Conservation (phyloP, 1,284 basidiomycete species). For the Melanopsichium pennsylvanicum region DNA sequence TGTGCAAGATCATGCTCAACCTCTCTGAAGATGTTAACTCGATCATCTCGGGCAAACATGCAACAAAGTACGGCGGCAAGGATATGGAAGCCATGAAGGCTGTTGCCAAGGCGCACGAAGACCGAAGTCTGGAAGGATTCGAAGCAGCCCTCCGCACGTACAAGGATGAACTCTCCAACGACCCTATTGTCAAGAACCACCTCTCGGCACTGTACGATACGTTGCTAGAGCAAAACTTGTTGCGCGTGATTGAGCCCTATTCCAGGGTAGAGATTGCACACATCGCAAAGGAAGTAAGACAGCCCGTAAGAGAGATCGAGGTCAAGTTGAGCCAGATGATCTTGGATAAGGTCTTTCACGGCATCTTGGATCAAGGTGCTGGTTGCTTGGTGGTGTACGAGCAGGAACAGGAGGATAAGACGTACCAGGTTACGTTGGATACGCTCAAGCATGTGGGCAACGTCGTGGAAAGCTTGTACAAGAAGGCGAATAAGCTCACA, state of each 20-base stretch:
- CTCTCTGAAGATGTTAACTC: slow-evolving; percentile 89
- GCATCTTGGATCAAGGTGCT: slow-evolving; percentile 91
- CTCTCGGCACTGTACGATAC: slow-evolving; percentile 93
- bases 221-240: slow-evolving; percentile 89
- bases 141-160: slow-evolving; percentile 87
- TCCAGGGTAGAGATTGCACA: slow-evolving; percentile 88
- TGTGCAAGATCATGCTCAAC: slow-evolving; percentile 98
- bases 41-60: slow-evolving; percentile 84
- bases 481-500: slow-evolving; percentile 65
- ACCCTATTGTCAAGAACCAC: slow-evolving; percentile 92
- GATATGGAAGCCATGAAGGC: slow-evolving; percentile 96
- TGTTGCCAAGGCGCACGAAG: slow-evolving; percentile 90
- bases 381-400: slow-evolving; percentile 92
- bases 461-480: slow-evolving; percentile 89
- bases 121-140: slow-evolving; percentile 86
- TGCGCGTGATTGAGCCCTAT: slow-evolving; percentile 94
- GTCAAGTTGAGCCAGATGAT: slow-evolving; percentile 99
- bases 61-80: slow-evolving; percentile 78
- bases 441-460: slow-evolving; percentile 88
- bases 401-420: slow-evolving; percentile 79
- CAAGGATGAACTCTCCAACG: slow-evolving; percentile 86
- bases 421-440: slow-evolving; percentile 85
- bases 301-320: slow-evolving; percentile 90
- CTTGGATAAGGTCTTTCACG: slow-evolving; percentile 90
- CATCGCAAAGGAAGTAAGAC: slow-evolving; percentile 86